Percentiles rank a stretch among this genome's conserved stretches.
These are phyloP conservation scores for Odonthalia washingtoniensis DNA, from an alignment of 31 red algal genomes.

Conservation along the genomic window DNA sequence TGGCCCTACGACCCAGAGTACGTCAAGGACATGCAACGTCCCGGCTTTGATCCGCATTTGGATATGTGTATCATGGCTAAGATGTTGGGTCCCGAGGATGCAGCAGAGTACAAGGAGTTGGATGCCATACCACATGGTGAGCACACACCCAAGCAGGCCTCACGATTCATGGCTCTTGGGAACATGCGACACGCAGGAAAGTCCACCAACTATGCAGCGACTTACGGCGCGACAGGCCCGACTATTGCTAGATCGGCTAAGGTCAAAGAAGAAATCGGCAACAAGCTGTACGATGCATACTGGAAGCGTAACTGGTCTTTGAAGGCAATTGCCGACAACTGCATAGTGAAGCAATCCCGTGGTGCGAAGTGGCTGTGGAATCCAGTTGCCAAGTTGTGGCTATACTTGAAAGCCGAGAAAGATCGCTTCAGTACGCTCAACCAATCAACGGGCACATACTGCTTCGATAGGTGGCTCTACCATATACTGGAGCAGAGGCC, in stretches of 20 bases:
- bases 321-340: not conserved
- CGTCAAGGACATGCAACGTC: not conserved
- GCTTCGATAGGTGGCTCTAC: not conserved
- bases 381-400: not conserved
- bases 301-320: not conserved
- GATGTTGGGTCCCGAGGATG: not conserved
- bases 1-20: constrained; percentile 11
- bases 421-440: constrained; percentile 22
- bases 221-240: not conserved
- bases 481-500: not conserved
- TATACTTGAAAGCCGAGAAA: constrained; percentile 20
- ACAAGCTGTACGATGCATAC: not conserved
- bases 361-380: constrained; percentile 3
- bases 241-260: not conserved
- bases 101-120: not conserved
- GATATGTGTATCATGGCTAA: constrained; percentile 6
- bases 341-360: not conserved
- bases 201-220: not conserved
- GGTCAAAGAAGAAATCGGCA: not conserved
- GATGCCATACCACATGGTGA: no score
- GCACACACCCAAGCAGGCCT: no score
- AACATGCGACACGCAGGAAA: not conserved
- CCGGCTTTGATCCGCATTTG: constrained; percentile 14
- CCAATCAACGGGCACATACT: constrained; percentile 12
- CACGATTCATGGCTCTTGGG: not conserved